phyloP scores from a whole-genome alignment of 2,329 filamentous ascomycete species.

The Fonsecaea monophora region DNA sequence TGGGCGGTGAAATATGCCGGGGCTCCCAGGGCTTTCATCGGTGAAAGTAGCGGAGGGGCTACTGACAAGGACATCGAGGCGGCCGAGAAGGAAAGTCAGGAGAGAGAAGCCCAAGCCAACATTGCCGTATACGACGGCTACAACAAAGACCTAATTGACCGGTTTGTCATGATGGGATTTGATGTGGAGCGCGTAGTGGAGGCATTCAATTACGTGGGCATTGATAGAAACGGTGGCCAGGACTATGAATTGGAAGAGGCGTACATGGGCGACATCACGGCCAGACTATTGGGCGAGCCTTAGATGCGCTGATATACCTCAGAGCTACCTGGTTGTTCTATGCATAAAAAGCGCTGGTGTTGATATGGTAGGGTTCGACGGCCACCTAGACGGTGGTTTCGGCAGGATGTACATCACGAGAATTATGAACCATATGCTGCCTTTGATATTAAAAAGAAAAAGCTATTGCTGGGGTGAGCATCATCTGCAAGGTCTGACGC shows the following conservation, averaged over 20 bases:
- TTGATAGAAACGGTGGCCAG: constrained; percentile 76
- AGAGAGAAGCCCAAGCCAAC: constrained; percentile 60
- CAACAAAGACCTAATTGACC: constrained; percentile 79
- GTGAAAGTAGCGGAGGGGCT: constrained; percentile 60
- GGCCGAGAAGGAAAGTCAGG: constrained; percentile 56
- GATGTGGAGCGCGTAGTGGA: constrained; percentile 83
- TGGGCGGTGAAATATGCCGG: constrained; percentile 87
- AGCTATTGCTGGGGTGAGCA: not conserved
- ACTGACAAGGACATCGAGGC: constrained; percentile 61
- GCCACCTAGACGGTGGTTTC: constrained; percentile 14
- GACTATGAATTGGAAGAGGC: constrained; percentile 89
- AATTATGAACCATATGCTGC: constrained; percentile 16
- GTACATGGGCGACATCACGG: constrained; percentile 88
- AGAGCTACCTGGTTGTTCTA: not conserved
- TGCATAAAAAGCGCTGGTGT: constrained; percentile 26
- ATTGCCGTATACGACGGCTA: constrained; percentile 79
- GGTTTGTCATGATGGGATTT: constrained; percentile 91
- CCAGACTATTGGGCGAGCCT: constrained; percentile 80
- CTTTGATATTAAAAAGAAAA: not conserved
- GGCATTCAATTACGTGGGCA: constrained; percentile 80
- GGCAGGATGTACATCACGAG: constrained; percentile 31
- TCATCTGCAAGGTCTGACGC: not conserved
- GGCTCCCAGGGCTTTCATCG: constrained; percentile 67
- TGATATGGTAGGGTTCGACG: constrained; percentile 25
- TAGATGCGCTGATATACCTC: constrained; percentile 43